A percentile compares a stretch with the other conserved stretches of the same genome.
phyloP scores from a whole-genome alignment of 257 asterid species.

The Jacaranda copaia region DNA sequence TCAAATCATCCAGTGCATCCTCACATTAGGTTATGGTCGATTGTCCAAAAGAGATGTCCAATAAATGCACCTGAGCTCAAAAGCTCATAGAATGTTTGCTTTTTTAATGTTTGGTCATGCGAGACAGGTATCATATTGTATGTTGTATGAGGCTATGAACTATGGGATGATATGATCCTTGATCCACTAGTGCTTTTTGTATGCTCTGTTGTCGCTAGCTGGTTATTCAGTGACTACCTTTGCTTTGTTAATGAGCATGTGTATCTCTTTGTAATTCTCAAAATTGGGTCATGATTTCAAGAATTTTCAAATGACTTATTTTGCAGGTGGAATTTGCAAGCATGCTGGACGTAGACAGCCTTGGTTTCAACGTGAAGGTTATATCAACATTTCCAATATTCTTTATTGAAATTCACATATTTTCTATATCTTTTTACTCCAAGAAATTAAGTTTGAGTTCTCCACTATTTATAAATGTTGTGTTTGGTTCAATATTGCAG shows the following conservation, averaged over 20 bases:
- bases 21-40: too few species aligned
- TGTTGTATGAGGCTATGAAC: neutral
- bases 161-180: neutral
- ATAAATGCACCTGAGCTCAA: too few species aligned
- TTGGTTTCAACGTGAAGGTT: slow-evolving; percentile 88
- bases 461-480: neutral
- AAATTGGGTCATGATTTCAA: neutral
- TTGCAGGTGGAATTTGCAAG: slow-evolving; percentile 73
- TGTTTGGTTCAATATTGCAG: neutral
- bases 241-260: neutral
- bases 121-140: neutral
- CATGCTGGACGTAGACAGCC: slow-evolving; percentile 84
- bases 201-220: neutral
- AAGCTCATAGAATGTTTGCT: too few species aligned
- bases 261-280: neutral
- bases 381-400: slow-evolving; percentile 23
- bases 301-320: slow-evolving; percentile 27
- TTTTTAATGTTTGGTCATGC: neutral
- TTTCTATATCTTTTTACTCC: slow-evolving; percentile 11
- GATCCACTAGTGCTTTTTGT: neutral
- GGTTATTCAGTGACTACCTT: neutral
- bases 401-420: neutral
- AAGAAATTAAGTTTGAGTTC: neutral
- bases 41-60: too few species aligned
- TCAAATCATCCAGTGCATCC: too few species aligned